phyloP scores from a whole-genome alignment of 352 stramenopile species.

The Pythium chondricola region DNA sequence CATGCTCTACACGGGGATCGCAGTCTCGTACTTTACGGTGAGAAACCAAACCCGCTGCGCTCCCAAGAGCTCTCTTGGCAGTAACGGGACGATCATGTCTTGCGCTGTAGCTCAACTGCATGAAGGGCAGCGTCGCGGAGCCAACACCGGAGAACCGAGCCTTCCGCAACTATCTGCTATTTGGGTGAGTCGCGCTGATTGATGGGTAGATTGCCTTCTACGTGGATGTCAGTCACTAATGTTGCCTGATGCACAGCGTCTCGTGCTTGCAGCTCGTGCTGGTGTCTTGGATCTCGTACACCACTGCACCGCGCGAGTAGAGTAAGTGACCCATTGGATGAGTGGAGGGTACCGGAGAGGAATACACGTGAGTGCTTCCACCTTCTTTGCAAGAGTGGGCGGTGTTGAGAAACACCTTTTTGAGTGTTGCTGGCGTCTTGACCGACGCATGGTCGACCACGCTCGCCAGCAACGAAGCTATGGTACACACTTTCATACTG shows the following conservation, averaged over 20 bases:
- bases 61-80: no score
- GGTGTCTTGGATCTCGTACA: constrained; percentile 85
- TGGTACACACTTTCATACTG: constrained; percentile 65
- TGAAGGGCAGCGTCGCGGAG: constrained; percentile 80
- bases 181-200: constrained; percentile 39
- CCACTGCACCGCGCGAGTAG: constrained; percentile 57
- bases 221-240: not conserved
- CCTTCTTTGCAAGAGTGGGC: constrained; percentile 23
- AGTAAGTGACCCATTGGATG: not conserved
- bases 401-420: constrained; percentile 88
- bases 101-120: constrained; percentile 79
- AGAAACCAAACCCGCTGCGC: no score
- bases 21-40: constrained; percentile 94
- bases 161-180: constrained; percentile 84
- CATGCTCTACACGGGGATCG: constrained; percentile 91
- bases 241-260: constrained; percentile 28
- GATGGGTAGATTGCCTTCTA: not conserved
- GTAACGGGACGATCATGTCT: no score
- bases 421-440: not conserved
- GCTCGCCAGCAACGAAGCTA: constrained; percentile 30
- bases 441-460: constrained; percentile 11
- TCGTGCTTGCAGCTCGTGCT: constrained; percentile 79
- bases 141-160: constrained; percentile 62
- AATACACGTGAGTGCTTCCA: no score
- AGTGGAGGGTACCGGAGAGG: no score